Evolutionary conservation across 345 rosid species (phyloP), one percentile per base, ranked within the genome.

Genomic region (Aegle marmelos): DNA sequence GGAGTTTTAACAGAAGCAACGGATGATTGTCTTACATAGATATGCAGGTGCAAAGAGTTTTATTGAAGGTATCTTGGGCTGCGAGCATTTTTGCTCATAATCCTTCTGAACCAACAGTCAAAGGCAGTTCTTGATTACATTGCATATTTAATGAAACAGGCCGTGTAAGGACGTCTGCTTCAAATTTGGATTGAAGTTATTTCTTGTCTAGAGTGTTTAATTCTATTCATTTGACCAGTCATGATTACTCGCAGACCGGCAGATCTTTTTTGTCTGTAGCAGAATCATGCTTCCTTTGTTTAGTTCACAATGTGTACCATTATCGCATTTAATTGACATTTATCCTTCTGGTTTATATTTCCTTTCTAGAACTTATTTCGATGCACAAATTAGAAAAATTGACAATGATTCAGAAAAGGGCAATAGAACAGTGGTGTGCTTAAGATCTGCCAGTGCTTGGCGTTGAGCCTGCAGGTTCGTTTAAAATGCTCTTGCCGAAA

Each of bases 1-100:
- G 86, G 82, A 89, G 79, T 82, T 66, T 58, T 75, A 58, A 78
- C 79, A 78, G 71, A 33, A 68, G 79, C 70, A 80, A 67, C 58
- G 16, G 5, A 30, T 33, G 37, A 70, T 71, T 61, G 39, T 11
- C 68, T 59, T 76, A 36, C 30, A 13, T 53, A 57, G 27, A 65
- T 2, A 24, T 37, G 22, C 6, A 8, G 13, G 39, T 27, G 3
- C 33, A 27, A 16, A 61, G 59, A 69, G 45, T 39, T 72, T 25
- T 64, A 19, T 27, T 4, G 39, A 19, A 11, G 27, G 50, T 10
- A 11, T 3, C 17, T 45, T 45, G 50, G 16, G 50, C 17, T 11
- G 21, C 45, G 27, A 28, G 14, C 36, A 67, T 24, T 63, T 79
- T 31, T 27, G 28, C 34, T 31, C 33, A 58, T 54, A 72, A 19